These are phyloP conservation scores for Ganoderma sinense DNA, from an alignment of 1,284 basidiomycete species.

Conservation along the genomic window DNA sequence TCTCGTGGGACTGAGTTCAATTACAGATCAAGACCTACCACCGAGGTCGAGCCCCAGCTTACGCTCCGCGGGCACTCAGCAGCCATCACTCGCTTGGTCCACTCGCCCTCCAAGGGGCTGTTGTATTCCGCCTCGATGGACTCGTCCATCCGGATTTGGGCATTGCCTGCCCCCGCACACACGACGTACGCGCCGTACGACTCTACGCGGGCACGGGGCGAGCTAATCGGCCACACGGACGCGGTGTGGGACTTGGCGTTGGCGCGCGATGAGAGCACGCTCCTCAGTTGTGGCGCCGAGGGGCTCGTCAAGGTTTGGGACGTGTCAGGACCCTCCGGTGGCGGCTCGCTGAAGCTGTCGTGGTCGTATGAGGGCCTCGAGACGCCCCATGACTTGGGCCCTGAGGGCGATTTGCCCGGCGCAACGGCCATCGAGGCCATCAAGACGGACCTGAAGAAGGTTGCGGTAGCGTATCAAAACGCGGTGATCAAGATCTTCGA, in stretches of 20 bases:
- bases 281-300: constrained; percentile 92
- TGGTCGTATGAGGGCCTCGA: constrained; percentile 84
- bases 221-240: constrained; percentile 92
- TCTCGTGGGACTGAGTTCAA: constrained; percentile 27
- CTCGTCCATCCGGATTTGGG: constrained; percentile 93
- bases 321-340: constrained; percentile 66
- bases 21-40: constrained; percentile 65
- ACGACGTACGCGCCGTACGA: constrained; percentile 93
- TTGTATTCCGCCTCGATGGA: constrained; percentile 95
- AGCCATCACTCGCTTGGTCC: constrained; percentile 89
- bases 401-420: constrained; percentile 65
- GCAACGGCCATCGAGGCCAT: constrained; percentile 86
- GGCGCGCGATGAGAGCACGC: constrained; percentile 75
- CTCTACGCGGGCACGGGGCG: constrained; percentile 76
- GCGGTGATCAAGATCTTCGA: constrained; percentile 92
- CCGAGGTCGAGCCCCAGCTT: constrained; percentile 89
- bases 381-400: constrained; percentile 44
- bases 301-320: constrained; percentile 95
- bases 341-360: constrained; percentile 70
- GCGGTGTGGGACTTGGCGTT: constrained; percentile 94
- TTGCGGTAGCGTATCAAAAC: constrained; percentile 93
- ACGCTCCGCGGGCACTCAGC: constrained; percentile 95
- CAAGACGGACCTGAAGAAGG: constrained; percentile 80
- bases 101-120: constrained; percentile 78
- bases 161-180: constrained; percentile 73